Conservation (phyloP, 768 basidiomycete genomes). For the Macrolepiota fuliginosa region DNA sequence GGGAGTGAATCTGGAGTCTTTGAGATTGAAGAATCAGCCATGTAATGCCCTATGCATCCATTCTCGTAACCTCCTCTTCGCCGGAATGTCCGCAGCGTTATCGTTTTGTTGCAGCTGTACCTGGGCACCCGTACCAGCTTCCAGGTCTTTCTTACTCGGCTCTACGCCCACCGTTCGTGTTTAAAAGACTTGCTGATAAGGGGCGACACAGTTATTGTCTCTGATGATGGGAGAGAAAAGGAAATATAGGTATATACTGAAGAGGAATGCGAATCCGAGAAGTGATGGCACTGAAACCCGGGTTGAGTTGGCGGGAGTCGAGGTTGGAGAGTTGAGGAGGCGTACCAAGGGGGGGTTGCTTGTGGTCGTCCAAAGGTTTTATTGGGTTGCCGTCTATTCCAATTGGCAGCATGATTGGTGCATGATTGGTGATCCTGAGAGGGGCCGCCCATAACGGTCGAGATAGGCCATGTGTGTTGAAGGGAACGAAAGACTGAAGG, state of each 20-base stretch:
- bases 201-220: constrained; percentile 1
- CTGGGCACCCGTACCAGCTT: too few species aligned
- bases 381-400: not conserved
- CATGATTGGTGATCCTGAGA: not conserved
- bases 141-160: not conserved
- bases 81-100: not conserved
- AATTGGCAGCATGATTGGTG: not conserved
- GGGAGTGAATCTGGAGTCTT: not conserved
- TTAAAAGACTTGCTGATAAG: not conserved
- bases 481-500: not conserved
- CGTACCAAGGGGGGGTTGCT: not conserved
- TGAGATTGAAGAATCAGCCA: not conserved
- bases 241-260: constrained; percentile 5
- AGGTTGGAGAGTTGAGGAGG: not conserved
- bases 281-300: not conserved
- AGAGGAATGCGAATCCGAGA: not conserved
- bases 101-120: not conserved
- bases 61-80: not conserved
- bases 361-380: not conserved
- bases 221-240: constrained; percentile 2
- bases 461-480: not conserved
- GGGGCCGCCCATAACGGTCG: not conserved
- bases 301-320: not conserved
- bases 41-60: not conserved
- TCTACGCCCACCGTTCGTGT: not conserved